Percentiles rank a stretch among this genome's conserved stretches.
These are phyloP conservation scores for Mycena pura DNA, from an alignment of 768 basidiomycete species.

Conservation along the genomic window DNA sequence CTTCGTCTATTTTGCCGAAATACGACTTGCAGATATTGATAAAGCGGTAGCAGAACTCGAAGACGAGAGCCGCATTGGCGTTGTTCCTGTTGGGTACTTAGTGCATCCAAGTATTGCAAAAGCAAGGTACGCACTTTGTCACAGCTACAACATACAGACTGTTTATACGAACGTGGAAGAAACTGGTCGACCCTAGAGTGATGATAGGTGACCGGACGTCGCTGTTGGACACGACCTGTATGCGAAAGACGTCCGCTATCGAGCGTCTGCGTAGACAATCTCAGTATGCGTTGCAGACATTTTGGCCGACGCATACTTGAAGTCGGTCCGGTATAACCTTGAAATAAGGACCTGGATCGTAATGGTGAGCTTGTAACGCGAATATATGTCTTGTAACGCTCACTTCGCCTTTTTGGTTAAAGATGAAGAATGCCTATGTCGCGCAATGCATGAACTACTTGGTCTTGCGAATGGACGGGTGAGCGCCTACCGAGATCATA, in stretches of 20 bases:
- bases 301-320: constrained; percentile 72
- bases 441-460: background rate
- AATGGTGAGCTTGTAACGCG: constrained; percentile 8
- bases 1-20: constrained; percentile 98
- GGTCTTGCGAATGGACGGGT: background rate
- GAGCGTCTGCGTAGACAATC: constrained; percentile 68
- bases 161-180: constrained; percentile 97
- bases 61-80: constrained; percentile 96
- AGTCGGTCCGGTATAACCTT: constrained; percentile 92
- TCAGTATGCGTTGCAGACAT: background rate
- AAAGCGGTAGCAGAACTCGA: constrained; percentile 97
- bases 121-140: constrained; percentile 72
- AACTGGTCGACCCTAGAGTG: constrained; percentile 96
- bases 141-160: constrained; percentile 96
- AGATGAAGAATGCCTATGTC: constrained; percentile 93
- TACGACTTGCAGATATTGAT: constrained; percentile 94
- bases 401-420: constrained; percentile 99
- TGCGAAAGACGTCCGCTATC: constrained; percentile 97
- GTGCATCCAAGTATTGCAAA: background rate
- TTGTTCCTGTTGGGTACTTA: constrained; percentile 69
- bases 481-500: constrained; percentile 16
- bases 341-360: constrained; percentile 88
- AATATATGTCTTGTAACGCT: constrained; percentile 30
- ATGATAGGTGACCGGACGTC: constrained; percentile 97
- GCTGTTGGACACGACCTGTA: constrained; percentile 97